A percentile compares a stretch with the other conserved stretches of the same genome.
phyloP scores from a whole-genome alignment of 257 asterid species.

The Eucommia ulmoides region DNA sequence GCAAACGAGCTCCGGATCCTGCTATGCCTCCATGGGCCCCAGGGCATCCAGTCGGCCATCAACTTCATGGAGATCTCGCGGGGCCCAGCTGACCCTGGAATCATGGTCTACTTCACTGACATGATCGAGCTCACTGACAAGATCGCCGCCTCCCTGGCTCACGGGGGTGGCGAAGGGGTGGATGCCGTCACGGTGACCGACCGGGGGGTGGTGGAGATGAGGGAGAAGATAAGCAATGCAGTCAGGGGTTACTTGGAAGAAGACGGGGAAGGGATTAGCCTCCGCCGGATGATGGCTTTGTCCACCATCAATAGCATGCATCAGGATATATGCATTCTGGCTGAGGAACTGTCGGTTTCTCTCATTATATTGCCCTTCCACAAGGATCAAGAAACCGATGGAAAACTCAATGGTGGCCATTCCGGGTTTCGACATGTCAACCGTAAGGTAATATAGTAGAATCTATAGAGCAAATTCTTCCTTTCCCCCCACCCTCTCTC shows the following conservation, averaged over 20 bases:
- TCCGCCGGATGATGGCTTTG: conserved; percentile 60
- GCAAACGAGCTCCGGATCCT: conserved; percentile 47
- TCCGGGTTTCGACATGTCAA: conserved; percentile 73
- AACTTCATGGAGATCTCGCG: conserved; percentile 63
- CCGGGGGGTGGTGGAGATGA: conserved; percentile 45
- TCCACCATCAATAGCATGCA: conserved; percentile 63
- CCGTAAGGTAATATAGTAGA: conserved; percentile 41
- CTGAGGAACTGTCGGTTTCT: conserved; percentile 58
- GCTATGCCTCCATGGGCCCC: conserved; percentile 47
- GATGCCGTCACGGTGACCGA: conserved; percentile 53
- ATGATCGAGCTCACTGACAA: conserved; percentile 68
- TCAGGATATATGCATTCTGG: conserved; percentile 70
- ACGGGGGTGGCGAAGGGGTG: conserved; percentile 30
- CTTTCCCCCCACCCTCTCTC: neutral
- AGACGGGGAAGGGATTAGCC: conserved; percentile 42
- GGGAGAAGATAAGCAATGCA: conserved; percentile 32
- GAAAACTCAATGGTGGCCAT: conserved; percentile 51
- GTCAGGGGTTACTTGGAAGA: conserved; percentile 28
- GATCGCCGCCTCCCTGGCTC: conserved; percentile 61
- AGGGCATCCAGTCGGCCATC: conserved; percentile 34
- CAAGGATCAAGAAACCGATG: conserved; percentile 58
- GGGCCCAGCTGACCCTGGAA: conserved; percentile 60
- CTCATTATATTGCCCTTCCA: conserved; percentile 73
- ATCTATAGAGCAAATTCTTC: neutral
- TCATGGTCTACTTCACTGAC: conserved; percentile 56